Conservation (phyloP, 2,329 filamentous ascomycete genomes). For the Aspergillus sp. region DNA sequence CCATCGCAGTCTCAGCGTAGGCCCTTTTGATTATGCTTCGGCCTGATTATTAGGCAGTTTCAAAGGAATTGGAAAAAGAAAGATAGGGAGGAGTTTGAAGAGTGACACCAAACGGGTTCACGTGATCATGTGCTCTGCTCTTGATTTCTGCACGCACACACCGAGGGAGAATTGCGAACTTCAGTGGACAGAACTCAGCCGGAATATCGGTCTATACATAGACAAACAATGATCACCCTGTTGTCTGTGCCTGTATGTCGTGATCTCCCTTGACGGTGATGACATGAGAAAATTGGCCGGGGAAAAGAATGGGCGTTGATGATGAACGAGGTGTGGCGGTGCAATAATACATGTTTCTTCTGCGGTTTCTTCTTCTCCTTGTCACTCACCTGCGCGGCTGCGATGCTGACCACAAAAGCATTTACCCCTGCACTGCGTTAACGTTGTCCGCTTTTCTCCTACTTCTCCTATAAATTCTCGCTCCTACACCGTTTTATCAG, state of each 20-base stretch:
- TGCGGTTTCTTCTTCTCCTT: neutral
- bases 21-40: constrained; percentile 3
- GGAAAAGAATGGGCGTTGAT: constrained; percentile 1
- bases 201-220: neutral
- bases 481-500: neutral
- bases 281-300: constrained; percentile 8
- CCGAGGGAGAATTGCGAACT: neutral
- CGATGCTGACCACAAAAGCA: constrained; percentile 13
- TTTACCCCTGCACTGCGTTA: constrained; percentile 23
- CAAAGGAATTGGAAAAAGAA: neutral
- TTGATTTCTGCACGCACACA: neutral
- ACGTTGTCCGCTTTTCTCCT: neutral
- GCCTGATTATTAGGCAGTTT: neutral
- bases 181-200: neutral
- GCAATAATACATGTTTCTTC: constrained; percentile 20
- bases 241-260: constrained; percentile 7
- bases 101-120: constrained; percentile 4
- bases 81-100: neutral
- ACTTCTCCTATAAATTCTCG: neutral
- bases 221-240: constrained; percentile 1
- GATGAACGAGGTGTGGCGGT: constrained; percentile 24
- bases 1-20: constrained; percentile 31
- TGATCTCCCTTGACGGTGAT: constrained; percentile 14
- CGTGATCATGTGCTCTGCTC: constrained; percentile 10
- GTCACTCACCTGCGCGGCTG: constrained; percentile 15